Base-by-base conservation (phyloP, 495 filamentous ascomycete genomes). In the Aspergillus cavernicola region DNA sequence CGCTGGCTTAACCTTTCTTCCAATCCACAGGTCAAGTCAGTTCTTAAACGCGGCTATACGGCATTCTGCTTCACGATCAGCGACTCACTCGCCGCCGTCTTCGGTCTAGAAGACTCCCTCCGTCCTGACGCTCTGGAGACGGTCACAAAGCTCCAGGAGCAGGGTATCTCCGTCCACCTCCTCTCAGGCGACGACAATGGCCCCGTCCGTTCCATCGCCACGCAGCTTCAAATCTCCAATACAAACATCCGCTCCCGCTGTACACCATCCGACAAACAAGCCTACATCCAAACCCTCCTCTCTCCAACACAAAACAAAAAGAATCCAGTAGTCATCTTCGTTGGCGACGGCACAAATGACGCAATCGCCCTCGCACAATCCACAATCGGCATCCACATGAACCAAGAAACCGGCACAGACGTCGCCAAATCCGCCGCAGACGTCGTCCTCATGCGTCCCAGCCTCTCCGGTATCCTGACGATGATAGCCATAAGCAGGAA, bases 331-430 rank as follows among this genome's bases (percentile, higher is more conserved):
- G 76, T 89, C 18, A 55, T 91, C 15, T 91, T 92, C 67, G 77
- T 78, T 57, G 89, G 89, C 37, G 89, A 93, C 59, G 89, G 89
- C 7, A 89, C 86, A 4, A 93, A 93, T 66, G 89, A 92, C 62
- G 86, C 88, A 0, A 72, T 84, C 11, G 88, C 89, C 2, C 75
- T 93, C 6, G 80, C 85, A 3, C 77, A 81, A 58, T 86, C 89
- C n/a, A 80, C 80, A 22, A 81, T 93, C 53, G 89, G 89, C 42
- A 67, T 90, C 3, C 85, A 88, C 58, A 78, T 88, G 55, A 80
- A 79, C 62, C 58, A 64, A 53, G 80, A 41, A 24, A 23, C 4
- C 20, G 38, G 79, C 26, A 83, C 75, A 0, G 86, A 90, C 39
- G 73, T 90, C 4, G 84, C 89, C 8, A 65, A 80, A 52, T 78